A percentile compares a stretch with the other conserved stretches of the same genome.
Conservation (phyloP, 164 flowering plant genomes). For the Berberis thunbergii region DNA sequence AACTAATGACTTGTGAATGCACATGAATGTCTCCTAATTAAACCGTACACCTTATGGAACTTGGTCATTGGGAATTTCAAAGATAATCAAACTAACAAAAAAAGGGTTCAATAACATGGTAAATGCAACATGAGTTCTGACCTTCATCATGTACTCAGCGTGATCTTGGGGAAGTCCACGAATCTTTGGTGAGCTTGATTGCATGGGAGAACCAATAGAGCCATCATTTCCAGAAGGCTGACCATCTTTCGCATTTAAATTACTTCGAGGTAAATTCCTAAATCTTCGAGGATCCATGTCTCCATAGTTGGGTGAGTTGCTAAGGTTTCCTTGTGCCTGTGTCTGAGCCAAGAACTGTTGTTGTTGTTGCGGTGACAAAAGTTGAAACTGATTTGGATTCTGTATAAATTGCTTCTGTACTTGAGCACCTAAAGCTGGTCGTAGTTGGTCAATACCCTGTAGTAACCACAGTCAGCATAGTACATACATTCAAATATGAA, state of each 20-base stretch:
- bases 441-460: conserved; percentile 69
- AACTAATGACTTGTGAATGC: too few relatives aligned
- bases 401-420: conserved; percentile 60
- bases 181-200: conserved; percentile 77
- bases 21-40: too few relatives aligned
- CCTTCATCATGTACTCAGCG: conserved; percentile 27
- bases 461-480: not conserved
- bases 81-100: not conserved
- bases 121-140: conserved; percentile 11
- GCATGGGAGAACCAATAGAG: conserved; percentile 74
- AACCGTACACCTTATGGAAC: too few relatives aligned
- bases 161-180: conserved; percentile 22
- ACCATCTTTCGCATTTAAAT: conserved; percentile 55
- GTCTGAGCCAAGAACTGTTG: conserved; percentile 70
- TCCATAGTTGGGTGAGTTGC: conserved; percentile 47
- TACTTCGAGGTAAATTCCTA: conserved; percentile 57
- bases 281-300: conserved; percentile 57
- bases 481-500: not conserved
- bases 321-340: conserved; percentile 66
- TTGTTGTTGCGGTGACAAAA: conserved; percentile 59
- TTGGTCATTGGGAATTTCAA: too few relatives aligned
- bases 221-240: conserved; percentile 77
- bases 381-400: conserved; percentile 51
- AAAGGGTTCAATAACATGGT: not conserved
- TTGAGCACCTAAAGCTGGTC: conserved; percentile 56